A percentile compares a stretch with the other conserved stretches of the same genome.
Evolutionary conservation across 495 filamentous ascomycete genomes (phyloP).

Genomic region (Talaromyces nanjingensis): DNA sequence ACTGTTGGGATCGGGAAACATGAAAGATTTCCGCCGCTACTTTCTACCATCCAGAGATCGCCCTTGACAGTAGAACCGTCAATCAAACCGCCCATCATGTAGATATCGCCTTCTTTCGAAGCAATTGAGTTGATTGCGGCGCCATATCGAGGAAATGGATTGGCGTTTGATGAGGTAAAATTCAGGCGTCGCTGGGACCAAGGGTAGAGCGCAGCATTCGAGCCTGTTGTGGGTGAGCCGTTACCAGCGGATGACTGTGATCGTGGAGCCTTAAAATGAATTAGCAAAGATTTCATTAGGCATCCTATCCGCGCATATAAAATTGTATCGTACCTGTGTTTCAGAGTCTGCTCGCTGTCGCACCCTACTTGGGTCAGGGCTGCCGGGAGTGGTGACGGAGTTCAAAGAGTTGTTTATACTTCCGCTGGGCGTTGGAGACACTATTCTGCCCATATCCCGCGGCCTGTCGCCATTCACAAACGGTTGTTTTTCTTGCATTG

Average conservation of each 20-base stretch:
- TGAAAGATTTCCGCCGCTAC: constrained; percentile 69
- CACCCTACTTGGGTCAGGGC: constrained; percentile 44
- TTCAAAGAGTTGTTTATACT: constrained; percentile 61
- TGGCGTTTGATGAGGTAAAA: constrained; percentile 73
- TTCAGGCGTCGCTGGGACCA: constrained; percentile 90
- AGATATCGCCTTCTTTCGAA: constrained; percentile 95
- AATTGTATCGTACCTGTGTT: constrained; percentile 34
- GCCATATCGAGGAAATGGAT: constrained; percentile 94
- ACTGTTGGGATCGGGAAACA: constrained; percentile 90
- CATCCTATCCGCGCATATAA: background rate
- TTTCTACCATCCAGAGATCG: constrained; percentile 96
- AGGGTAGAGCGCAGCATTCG: constrained; percentile 69
- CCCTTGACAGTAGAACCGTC: constrained; percentile 92
- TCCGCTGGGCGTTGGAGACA: constrained; percentile 54
- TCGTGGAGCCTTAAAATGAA: constrained; percentile 22
- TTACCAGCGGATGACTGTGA: constrained; percentile 27
- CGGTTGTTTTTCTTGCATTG: constrained; percentile 22
- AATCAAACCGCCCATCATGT: constrained; percentile 95
- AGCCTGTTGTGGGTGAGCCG: constrained; percentile 29
- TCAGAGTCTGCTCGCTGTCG: constrained; percentile 47
- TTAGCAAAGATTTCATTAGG: background rate
- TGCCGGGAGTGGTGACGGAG: constrained; percentile 42
- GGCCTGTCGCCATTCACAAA: constrained; percentile 34
- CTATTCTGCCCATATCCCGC: constrained; percentile 31
- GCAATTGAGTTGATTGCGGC: constrained; percentile 88